These are phyloP conservation scores for Saccharomyces cerevisiae DNA, from an alignment of 805 yeast species.

Conservation along the genomic window DNA sequence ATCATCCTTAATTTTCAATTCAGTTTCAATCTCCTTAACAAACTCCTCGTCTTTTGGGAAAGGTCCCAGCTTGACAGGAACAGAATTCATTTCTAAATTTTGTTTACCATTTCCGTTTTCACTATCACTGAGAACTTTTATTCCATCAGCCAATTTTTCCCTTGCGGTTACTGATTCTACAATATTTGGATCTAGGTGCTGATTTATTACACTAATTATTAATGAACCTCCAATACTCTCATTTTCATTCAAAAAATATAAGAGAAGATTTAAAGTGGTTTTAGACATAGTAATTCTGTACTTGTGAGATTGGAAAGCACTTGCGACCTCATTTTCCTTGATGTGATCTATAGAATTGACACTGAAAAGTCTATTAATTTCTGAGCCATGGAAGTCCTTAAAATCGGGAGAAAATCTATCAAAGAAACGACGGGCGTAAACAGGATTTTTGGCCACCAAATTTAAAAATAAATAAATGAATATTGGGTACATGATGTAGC, in stretches of 20 bases:
- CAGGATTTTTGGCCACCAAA: constrained; percentile 54
- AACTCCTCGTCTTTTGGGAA: constrained; percentile 83
- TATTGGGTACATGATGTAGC: constrained; percentile 80
- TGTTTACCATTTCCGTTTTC: constrained; percentile 29
- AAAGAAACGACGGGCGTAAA: constrained; percentile 65
- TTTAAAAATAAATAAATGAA: constrained; percentile 84
- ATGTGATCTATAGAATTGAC: constrained; percentile 75
- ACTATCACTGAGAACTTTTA: constrained; percentile 16
- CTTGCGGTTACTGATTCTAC: constrained; percentile 31
- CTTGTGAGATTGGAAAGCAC: constrained; percentile 61
- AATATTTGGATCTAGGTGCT: constrained; percentile 51
- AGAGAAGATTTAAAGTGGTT: constrained; percentile 73
- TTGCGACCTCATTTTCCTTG: constrained; percentile 73
- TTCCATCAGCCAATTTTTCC: constrained; percentile 28
- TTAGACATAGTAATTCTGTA: constrained; percentile 71
- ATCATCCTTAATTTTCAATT: constrained; percentile 71
- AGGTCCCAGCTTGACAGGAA: constrained; percentile 68
- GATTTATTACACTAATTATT: constrained; percentile 76
- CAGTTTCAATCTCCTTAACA: constrained; percentile 74
- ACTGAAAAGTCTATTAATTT: constrained; percentile 61
- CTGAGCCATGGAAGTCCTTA: constrained; percentile 65
- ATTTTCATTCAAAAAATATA: constrained; percentile 84
- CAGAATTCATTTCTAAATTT: constrained; percentile 22
- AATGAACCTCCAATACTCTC: constrained; percentile 89
- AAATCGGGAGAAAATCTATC: constrained; percentile 70